These are phyloP conservation scores for Luvunga scandens DNA, from an alignment of 345 rosid genomes.

Conservation along the genomic window DNA sequence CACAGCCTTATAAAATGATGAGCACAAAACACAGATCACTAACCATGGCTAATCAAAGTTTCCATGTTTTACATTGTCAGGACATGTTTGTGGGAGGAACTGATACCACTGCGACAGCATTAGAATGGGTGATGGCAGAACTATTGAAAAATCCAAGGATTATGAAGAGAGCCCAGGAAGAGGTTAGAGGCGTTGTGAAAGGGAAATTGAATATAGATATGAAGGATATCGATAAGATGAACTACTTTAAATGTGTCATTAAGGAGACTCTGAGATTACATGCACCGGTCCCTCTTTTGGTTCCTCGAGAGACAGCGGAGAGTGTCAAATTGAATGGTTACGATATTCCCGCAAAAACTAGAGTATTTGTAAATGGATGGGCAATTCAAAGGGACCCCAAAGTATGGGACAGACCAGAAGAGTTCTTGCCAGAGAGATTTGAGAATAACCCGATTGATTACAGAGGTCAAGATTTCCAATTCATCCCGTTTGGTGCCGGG, in stretches of 20 bases:
- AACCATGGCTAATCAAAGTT: neutral
- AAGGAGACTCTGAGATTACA: slow-evolving; percentile 17
- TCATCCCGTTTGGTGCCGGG: slow-evolving; percentile 18
- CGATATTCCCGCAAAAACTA: slow-evolving; percentile 5
- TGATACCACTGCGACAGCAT: slow-evolving; percentile 2
- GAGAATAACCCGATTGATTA: neutral
- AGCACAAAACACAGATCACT: too few relatives aligned
- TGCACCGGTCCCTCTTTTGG: neutral
- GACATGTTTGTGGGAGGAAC: slow-evolving; percentile 18
- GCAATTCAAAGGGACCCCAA: slow-evolving; percentile 24
- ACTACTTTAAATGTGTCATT: slow-evolving; percentile 9
- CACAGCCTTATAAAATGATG: too few relatives aligned
- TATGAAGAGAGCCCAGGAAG: slow-evolving; percentile 6
- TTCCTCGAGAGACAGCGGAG: neutral
- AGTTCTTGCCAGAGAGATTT: slow-evolving; percentile 19
- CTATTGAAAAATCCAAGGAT: slow-evolving; percentile 7
- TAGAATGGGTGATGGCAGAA: slow-evolving; percentile 17
- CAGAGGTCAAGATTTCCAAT: neutral
- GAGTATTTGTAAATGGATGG: slow-evolving; percentile 4
- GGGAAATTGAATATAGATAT: neutral
- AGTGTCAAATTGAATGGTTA: slow-evolving; percentile 7
- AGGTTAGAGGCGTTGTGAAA: slow-evolving; percentile 9
- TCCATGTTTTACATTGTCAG: neutral
- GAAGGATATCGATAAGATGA: slow-evolving; percentile 8
- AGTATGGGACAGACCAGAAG: slow-evolving; percentile 16